Conservation (phyloP, 2,329 filamentous ascomycete genomes). For the Byssoonygena ceratinophila region DNA sequence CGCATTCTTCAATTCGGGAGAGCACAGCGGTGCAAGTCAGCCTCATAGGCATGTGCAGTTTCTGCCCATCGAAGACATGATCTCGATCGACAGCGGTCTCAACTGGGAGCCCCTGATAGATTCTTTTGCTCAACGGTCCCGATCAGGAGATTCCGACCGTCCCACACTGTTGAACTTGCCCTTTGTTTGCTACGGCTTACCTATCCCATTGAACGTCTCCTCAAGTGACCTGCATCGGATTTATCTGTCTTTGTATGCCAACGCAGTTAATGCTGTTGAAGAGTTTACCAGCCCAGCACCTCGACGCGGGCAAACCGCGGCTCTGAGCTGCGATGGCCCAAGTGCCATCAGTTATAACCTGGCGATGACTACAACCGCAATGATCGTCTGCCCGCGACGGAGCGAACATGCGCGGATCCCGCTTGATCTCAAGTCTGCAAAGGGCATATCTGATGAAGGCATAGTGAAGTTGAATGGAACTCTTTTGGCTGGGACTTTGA, state of each 20-base stretch:
- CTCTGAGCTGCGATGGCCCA: conserved; percentile 21
- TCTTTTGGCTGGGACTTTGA: conserved; percentile 46
- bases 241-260: conserved; percentile 37
- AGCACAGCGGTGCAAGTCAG: conserved; percentile 41
- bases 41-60: conserved; percentile 41
- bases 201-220: conserved; percentile 33
- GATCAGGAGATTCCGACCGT: conserved; percentile 18
- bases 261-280: conserved; percentile 10
- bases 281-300: neutral
- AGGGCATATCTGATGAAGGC: conserved; percentile 23
- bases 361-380: conserved; percentile 44
- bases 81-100: conserved; percentile 11
- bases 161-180: conserved; percentile 33
- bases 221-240: conserved; percentile 28
- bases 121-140: neutral
- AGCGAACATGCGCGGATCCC: conserved; percentile 34
- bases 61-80: conserved; percentile 38
- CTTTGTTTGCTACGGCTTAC: conserved; percentile 41
- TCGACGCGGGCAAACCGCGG: conserved; percentile 7
- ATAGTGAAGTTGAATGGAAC: conserved; percentile 48
- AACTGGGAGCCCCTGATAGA: conserved; percentile 45
- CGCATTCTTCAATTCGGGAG: conserved; percentile 42
- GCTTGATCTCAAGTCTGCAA: conserved; percentile 29
- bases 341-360: conserved; percentile 49
- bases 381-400: conserved; percentile 45